A percentile compares a stretch with the other conserved stretches of the same genome.
phyloP scores from a whole-genome alignment of 352 stramenopile species.

The Phytophthora crassamura region DNA sequence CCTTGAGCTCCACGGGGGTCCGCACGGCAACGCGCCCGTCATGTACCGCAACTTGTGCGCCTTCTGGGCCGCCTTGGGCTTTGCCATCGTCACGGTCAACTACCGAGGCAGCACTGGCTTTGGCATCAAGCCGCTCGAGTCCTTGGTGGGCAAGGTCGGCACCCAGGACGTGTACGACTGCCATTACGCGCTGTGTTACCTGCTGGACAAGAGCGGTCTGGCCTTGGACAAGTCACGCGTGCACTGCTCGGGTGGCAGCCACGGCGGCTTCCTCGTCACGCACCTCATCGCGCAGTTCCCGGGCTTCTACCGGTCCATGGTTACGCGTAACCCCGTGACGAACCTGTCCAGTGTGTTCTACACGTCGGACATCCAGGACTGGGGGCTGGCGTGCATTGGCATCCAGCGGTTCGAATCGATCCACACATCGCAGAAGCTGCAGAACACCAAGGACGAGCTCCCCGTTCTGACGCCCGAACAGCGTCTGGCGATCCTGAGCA shows the following conservation, averaged over 20 bases:
- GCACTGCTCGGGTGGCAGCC: constrained; percentile 94
- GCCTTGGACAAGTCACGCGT: constrained; percentile 81
- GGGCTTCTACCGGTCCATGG: constrained; percentile 93
- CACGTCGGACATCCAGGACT: constrained; percentile 97
- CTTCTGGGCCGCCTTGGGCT: constrained; percentile 90
- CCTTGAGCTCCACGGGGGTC: constrained; percentile 92
- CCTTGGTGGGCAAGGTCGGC: constrained; percentile 90
- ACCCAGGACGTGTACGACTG: constrained; percentile 95
- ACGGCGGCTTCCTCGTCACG: constrained; percentile 95
- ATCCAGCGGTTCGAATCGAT: constrained; percentile 89
- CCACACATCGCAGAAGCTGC: constrained; percentile 65
- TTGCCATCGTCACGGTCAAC: constrained; percentile 95
- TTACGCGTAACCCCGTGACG: constrained; percentile 91
- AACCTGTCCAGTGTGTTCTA: constrained; percentile 96
- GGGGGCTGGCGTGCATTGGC: constrained; percentile 91
- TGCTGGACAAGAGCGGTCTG: constrained; percentile 68
- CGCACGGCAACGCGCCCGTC: constrained; percentile 89
- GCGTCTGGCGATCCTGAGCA: constrained; percentile 65
- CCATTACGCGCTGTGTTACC: constrained; percentile 78
- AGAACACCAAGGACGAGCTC: constrained; percentile 34
- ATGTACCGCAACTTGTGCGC: constrained; percentile 90
- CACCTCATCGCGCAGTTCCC: constrained; percentile 95
- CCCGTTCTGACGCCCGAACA: constrained; percentile 48
- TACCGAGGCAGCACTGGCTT: constrained; percentile 97
- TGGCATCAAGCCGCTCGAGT: constrained; percentile 90